Percentiles rank a stretch among this genome's conserved stretches.
These are phyloP conservation scores for Aureobasidium sp. DNA, from an alignment of 2,329 filamentous ascomycete genomes.

Conservation along the genomic window DNA sequence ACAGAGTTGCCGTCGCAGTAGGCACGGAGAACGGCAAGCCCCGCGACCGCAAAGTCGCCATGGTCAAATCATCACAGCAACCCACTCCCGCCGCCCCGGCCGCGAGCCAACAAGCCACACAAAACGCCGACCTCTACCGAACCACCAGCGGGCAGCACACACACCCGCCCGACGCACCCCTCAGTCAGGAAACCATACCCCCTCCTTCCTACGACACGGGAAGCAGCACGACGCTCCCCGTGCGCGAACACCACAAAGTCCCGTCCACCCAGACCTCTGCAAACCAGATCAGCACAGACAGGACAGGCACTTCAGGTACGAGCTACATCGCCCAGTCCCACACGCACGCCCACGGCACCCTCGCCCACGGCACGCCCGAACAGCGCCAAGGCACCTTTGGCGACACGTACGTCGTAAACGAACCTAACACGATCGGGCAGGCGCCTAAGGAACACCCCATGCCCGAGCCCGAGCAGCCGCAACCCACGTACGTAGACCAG, in stretches of 20 bases:
- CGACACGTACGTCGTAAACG: constrained; percentile 38
- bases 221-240: constrained; percentile 16
- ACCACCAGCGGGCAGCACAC: constrained; percentile 18
- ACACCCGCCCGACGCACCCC: constrained; percentile 18
- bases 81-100: neutral
- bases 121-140: constrained; percentile 6
- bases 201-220: neutral
- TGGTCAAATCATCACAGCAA: constrained; percentile 20
- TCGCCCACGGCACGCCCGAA: constrained; percentile 36
- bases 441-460: constrained; percentile 39
- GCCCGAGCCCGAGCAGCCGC: constrained; percentile 24
- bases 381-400: constrained; percentile 34
- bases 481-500: constrained; percentile 33
- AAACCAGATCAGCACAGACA: constrained; percentile 9
- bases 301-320: constrained; percentile 33
- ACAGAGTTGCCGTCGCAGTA: constrained; percentile 37
- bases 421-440: constrained; percentile 40
- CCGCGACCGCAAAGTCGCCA: constrained; percentile 32
- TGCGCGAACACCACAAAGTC: constrained; percentile 16
- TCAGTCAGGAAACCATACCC: neutral
- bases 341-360: constrained; percentile 37
- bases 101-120: neutral
- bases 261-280: neutral
- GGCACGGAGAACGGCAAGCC: constrained; percentile 35
- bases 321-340: constrained; percentile 33